Evolutionary conservation across 2,329 filamentous ascomycete genomes (phyloP).

Genomic region (Phoma herbarum): DNA sequence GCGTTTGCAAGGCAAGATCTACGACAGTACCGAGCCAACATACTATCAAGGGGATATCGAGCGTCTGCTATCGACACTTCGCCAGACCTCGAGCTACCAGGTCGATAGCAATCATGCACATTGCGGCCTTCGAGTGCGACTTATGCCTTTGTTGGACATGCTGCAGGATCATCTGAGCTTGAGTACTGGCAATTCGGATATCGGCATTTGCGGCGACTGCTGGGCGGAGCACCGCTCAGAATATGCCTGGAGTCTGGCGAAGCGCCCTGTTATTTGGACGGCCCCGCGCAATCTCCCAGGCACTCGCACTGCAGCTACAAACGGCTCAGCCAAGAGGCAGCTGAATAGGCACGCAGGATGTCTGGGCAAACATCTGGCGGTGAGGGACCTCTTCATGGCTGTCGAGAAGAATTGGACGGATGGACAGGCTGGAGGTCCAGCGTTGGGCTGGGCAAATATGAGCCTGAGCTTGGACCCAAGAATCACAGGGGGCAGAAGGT

Average conservation of each 20-base stretch:
- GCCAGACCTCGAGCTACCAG: slow-evolving; percentile 76
- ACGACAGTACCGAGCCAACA: slow-evolving; percentile 51
- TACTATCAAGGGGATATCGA: slow-evolving; percentile 69
- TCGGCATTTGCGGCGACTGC: slow-evolving; percentile 58
- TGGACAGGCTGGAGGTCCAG: slow-evolving; percentile 26
- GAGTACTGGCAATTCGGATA: slow-evolving; percentile 45
- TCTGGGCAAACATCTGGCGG: slow-evolving; percentile 41
- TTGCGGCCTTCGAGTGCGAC: slow-evolving; percentile 72
- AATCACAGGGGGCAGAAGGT: slow-evolving; percentile 14
- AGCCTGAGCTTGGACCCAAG: slow-evolving; percentile 17
- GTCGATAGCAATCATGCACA: slow-evolving; percentile 77
- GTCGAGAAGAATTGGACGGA: slow-evolving; percentile 50
- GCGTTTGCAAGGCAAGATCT: slow-evolving; percentile 60
- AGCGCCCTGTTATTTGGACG: slow-evolving; percentile 57
- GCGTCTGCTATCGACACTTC: slow-evolving; percentile 66
- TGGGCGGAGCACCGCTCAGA: slow-evolving; percentile 52
- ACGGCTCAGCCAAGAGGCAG: slow-evolving; percentile 30
- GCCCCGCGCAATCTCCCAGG: slow-evolving; percentile 32
- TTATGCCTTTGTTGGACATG: slow-evolving; percentile 72
- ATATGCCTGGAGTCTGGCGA: slow-evolving; percentile 57
- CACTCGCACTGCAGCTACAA: slow-evolving; percentile 28
- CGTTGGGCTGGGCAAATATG: slow-evolving; percentile 20
- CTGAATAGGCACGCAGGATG: slow-evolving; percentile 40
- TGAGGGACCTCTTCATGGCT: slow-evolving; percentile 53
- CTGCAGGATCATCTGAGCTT: slow-evolving; percentile 59